Evolutionary conservation across 202 grass and related monocot species (phyloP), one percentile per base, ranked within the genome.

Genomic region (Musa balbisiana): DNA sequence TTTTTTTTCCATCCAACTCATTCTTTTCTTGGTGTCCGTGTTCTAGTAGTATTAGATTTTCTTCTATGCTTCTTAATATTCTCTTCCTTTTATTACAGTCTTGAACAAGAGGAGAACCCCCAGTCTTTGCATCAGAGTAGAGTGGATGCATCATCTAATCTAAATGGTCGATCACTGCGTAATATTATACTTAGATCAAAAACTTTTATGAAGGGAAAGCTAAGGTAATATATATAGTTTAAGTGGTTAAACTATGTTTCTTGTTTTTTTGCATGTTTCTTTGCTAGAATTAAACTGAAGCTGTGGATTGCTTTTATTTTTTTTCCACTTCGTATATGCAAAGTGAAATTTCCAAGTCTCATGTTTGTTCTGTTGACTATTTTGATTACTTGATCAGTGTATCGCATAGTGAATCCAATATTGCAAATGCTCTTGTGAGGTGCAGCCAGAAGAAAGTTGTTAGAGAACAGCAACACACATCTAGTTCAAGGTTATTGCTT

Each of bases 321-420:
- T 23, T 23, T 78, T 55, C 51, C 69, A 76, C 10, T 73, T 70
- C 67, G 58, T 60, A 82, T 78, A 49, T 81, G 73, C 24, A 79
- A 68, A 78, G 49, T 71, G 22, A 78, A 69, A 84, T 66, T 64
- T 81, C 49, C 64, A 76, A 56, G 4, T 10, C 16, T 19, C 12
- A 13, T 23, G 21, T 33, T 58, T 58, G 13, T 55, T 22, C 17
- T 12, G 24, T 74, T 74, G 72, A 15, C 29, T 87, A 50, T 22
- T 55, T 79, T 49, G 64, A 64, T 76, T 82, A 49, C 52, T 80
- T 73, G 83, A 82, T 73, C 79, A 98, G 94, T 89, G 86, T 80
- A 82, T 98, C 94, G 63, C 90, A 93, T 74, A 98, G 86, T 81
- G 94, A 91, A 59, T 87, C 94, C 5, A 91, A 93, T 75, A 90